Base-by-base conservation (phyloP, 306 rosid genomes). In the Gastrolobium bilobum region DNA sequence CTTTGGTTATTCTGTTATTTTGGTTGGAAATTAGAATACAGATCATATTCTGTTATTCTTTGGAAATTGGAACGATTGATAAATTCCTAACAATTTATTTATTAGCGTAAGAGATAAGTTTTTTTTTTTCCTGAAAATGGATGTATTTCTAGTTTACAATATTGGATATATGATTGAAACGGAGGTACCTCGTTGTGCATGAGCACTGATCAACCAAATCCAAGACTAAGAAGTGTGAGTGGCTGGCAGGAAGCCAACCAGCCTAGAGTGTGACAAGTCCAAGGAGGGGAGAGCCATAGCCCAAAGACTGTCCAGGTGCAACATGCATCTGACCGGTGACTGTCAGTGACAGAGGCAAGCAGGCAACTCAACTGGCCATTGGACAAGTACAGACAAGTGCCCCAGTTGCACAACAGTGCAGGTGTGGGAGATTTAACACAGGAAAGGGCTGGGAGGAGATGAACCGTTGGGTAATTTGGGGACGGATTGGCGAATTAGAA, bases 1-100 rank as follows among this genome's bases (percentile, higher is more conserved):
- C 61, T 15, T 29, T 40, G 4, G 26, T 29, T 56, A 52, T 2
- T 2, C 62, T 78, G 34, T 68, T 57, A 35, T 68, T 61, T 34
- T 38, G 10, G 7, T 68, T 78, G 77, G 46, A 46, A 78, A 34
- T 68, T 57, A 4, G 31, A 26, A 39, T 76, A 76, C 8, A 29
- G 52, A 30, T 6, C n/a, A 40, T 52, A 20, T 1, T 35, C 70
- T 64, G 51, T 63, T 20, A 50, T 63, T 4, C 2, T 35, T 33
- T 37, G 53, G 52, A 76, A 47, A 58, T 44, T 75, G 2, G 5
- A 77, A 53, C 14, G 26, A 11, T 37, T 9, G 37, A 70, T 54
- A 26, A 54, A 9, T 10, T 20, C 37, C 30, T 69, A 43, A 40
- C 33, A 58, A 42, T 43, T 73, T 33, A 54, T 67, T 54, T 43